Percentiles rank a stretch among this genome's conserved stretches.
Evolutionary conservation across 1,284 basidiomycete species (phyloP).

Genomic region (Pseudozyma tsukubaensis): DNA sequence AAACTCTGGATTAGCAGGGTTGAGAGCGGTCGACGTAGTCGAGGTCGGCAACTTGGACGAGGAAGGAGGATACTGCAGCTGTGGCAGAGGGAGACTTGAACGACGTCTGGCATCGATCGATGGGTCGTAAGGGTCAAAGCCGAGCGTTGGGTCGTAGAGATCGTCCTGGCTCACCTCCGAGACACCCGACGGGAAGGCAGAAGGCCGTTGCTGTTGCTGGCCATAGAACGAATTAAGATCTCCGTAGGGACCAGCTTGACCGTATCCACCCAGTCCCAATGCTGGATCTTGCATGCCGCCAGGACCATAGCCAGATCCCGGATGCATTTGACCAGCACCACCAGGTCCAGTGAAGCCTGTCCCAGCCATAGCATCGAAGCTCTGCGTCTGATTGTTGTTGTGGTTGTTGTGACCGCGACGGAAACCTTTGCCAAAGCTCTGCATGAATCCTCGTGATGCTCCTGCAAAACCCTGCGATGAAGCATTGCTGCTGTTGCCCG

Average conservation of each 20-base stretch:
- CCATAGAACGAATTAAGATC: conserved; percentile 15
- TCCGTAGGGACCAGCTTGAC: background rate
- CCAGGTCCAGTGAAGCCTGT: conserved; percentile 19
- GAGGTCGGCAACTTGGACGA: conserved; percentile 18
- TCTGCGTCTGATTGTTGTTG: conserved; percentile 24
- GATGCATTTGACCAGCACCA: conserved; percentile 24
- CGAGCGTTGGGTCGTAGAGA: conserved; percentile 45
- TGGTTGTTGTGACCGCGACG: conserved; percentile 26
- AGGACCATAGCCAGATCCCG: conserved; percentile 17
- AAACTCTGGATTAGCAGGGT: conserved; percentile 57
- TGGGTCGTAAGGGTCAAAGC: conserved; percentile 48
- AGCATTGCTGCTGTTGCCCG: conserved; percentile 9
- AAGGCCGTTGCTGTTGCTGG: conserved; percentile 13
- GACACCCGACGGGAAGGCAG: conserved; percentile 30
- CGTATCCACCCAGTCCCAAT: conserved; percentile 27
- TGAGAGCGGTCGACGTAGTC: conserved; percentile 30
- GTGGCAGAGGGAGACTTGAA: conserved; percentile 45
- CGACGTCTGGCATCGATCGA: conserved; percentile 40
- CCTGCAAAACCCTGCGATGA: conserved; percentile 23
- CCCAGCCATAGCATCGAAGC: conserved; percentile 29
- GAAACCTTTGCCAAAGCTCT: conserved; percentile 47
- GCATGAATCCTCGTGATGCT: conserved; percentile 41
- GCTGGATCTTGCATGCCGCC: conserved; percentile 25
- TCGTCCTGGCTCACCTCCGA: conserved; percentile 50
- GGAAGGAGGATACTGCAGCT: conserved; percentile 19